phyloP scores from a whole-genome alignment of 805 yeast genomes.

The Vanderwaltozyma tropicalis region DNA sequence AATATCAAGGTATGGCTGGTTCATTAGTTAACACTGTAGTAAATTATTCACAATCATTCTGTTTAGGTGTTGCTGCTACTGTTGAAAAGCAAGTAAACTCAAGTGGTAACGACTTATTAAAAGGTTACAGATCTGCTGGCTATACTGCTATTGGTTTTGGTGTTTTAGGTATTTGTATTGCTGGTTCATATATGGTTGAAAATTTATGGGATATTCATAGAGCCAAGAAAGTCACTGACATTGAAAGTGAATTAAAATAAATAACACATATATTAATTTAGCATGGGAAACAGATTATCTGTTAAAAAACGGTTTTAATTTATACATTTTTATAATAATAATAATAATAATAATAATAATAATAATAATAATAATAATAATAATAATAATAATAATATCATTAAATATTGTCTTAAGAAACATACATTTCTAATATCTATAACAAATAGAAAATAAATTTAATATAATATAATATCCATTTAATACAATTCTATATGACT shows the following conservation, averaged over 20 bases:
- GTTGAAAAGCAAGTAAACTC: slow-evolving; percentile 39
- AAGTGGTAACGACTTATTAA: slow-evolving; percentile 20
- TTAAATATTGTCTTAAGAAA: too few relatives aligned
- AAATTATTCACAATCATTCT: slow-evolving; percentile 62
- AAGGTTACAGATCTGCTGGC: slow-evolving; percentile 46
- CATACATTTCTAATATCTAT: not conserved
- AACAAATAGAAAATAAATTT: not conserved
- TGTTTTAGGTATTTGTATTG: slow-evolving; percentile 5
- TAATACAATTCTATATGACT: too few relatives aligned
- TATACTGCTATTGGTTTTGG: slow-evolving; percentile 56
- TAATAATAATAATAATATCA: not conserved
- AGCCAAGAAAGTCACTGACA: not conserved
- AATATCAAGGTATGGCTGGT: slow-evolving; percentile 72
- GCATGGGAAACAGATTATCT: too few relatives aligned
- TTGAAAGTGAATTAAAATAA: not conserved
- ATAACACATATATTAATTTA: too few relatives aligned
- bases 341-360: too few relatives aligned
- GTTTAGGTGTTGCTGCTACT: slow-evolving; percentile 61
- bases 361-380: too few relatives aligned
- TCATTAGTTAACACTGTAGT: slow-evolving; percentile 60
- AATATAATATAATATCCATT: not conserved
- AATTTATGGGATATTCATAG: slow-evolving; percentile 7
- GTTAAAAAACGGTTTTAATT: too few relatives aligned
- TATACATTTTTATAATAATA: not conserved
- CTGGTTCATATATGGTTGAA: slow-evolving; percentile 3